Percentiles rank a stretch among this genome's conserved stretches.
These are phyloP conservation scores for Reticulascus tulasneorum DNA, from an alignment of 2,329 filamentous ascomycete species.

Conservation along the genomic window DNA sequence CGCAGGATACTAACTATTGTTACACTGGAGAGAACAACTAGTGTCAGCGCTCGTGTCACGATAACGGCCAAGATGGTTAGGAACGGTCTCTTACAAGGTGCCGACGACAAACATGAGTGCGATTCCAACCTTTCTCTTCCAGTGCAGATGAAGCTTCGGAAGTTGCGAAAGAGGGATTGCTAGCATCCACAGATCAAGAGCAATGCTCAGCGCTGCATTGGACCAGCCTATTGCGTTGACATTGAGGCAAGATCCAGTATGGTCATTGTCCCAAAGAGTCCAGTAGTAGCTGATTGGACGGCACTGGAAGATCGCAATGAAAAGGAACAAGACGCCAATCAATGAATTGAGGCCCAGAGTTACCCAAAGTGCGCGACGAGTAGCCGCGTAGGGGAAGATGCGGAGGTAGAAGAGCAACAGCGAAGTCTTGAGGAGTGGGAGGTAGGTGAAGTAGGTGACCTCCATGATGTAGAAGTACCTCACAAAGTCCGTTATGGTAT, in stretches of 20 bases:
- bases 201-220: slow-evolving; percentile 49
- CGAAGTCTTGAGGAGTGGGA: slow-evolving; percentile 45
- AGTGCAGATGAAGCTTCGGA: slow-evolving; percentile 35
- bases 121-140: slow-evolving; percentile 46
- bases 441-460: slow-evolving; percentile 40
- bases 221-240: slow-evolving; percentile 46
- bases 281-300: slow-evolving; percentile 48
- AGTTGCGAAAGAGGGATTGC: slow-evolving; percentile 45
- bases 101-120: slow-evolving; percentile 48
- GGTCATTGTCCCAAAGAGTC: slow-evolving; percentile 46
- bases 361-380: slow-evolving; percentile 33
- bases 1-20: slow-evolving; percentile 34
- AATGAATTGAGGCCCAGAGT: slow-evolving; percentile 34
- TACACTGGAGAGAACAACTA: slow-evolving; percentile 20
- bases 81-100: slow-evolving; percentile 31
- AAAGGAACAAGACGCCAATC: slow-evolving; percentile 37
- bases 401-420: slow-evolving; percentile 53
- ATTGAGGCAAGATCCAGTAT: slow-evolving; percentile 44
- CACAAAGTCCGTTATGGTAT: slow-evolving; percentile 38
- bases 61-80: too few species aligned
- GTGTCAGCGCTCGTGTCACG: background rate
- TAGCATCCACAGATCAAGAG: slow-evolving; percentile 48
- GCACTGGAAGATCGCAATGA: slow-evolving; percentile 47
- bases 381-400: slow-evolving; percentile 41
- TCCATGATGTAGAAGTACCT: slow-evolving; percentile 39